Evolutionary conservation across 2,329 filamentous ascomycete species (phyloP).

Genomic region (Fusarium chuoi): DNA sequence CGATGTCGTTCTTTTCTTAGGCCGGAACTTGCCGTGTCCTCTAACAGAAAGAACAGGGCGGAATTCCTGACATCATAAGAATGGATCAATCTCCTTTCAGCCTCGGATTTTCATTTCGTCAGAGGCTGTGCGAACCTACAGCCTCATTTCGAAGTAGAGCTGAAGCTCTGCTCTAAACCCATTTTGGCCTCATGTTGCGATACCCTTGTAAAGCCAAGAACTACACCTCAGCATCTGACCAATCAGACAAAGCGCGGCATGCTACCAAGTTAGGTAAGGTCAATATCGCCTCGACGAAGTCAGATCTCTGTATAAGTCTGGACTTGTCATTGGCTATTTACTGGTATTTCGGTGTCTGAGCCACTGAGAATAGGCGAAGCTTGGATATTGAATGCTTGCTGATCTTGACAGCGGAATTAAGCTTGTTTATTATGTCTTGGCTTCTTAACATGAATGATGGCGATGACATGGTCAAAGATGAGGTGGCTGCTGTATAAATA

Average conservation of each 20-base stretch:
- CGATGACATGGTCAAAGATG: neutral
- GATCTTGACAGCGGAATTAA: neutral
- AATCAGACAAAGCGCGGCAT: constrained; percentile 8
- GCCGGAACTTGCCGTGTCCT: no score
- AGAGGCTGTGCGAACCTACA: neutral
- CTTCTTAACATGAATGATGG: no score
- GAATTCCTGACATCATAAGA: neutral
- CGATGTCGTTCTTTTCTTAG: neutral
- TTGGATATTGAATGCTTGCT: neutral
- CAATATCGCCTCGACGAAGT: neutral
- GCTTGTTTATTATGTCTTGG: neutral
- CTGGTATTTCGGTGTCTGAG: neutral
- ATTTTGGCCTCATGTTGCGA: constrained; percentile 12
- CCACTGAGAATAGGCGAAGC: neutral
- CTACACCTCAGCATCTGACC: neutral
- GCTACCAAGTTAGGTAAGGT: neutral
- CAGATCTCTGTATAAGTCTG: neutral
- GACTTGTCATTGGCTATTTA: neutral
- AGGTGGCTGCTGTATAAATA: neutral
- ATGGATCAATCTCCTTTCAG: neutral
- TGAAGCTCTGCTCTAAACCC: constrained; percentile 6
- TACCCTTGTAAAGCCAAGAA: neutral
- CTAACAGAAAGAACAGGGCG: neutral
- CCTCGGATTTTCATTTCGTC: neutral
- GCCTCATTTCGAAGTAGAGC: neutral